Base-by-base conservation (phyloP, 2,329 filamentous ascomycete genomes). In the Ophiocordyceps australis region DNA sequence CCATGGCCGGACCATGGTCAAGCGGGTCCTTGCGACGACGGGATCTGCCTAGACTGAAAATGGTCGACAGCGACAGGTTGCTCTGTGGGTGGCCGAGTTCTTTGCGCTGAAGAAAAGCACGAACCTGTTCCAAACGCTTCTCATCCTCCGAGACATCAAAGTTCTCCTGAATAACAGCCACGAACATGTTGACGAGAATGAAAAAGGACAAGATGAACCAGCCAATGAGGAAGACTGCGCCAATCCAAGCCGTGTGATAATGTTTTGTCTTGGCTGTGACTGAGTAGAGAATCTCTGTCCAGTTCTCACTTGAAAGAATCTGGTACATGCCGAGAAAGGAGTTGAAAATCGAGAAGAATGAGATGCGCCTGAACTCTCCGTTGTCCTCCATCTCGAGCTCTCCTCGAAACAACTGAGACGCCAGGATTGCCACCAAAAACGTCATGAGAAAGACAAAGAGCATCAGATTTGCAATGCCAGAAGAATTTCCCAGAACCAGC, bases 111-210 rank as follows among this genome's bases (percentile, higher is more conserved):
- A 98, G 57, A 40, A 95, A 98, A 2, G 86, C 81, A 42, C 85
- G 86, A 32, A 98, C 85, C 52, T 98, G 91, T 46, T 95, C 82
- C 33, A 95, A 55, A 13, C 91, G 82, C 53, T 98, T 98, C 48
- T 95, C 85, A 45, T 98, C 91, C 47, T 98, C 89, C 4, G 85
- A 92, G 15, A 98, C 83, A 52, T 98, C 89, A 46, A 98, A 98
- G 43, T 93, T 98, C 46, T 98, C 89, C 49, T 98, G 89, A 36
- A 98, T 98, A 54, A 98, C 89, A 61, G 89, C 89, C 79, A 98
- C 95, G 60, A 98, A 98, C 89, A 98, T 98, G 45, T 95, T 98
- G 56, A 98, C 57, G 33, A 95, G 68, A 53, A 98, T 92, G 46
- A 95, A 86, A 49, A 91, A 94, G 5, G 83, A 67, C 22, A 98